Percentiles rank a stretch among this genome's conserved stretches.
These are phyloP conservation scores for Penicillium maclennaniae DNA, from an alignment of 495 filamentous ascomycete genomes.

Conservation along the genomic window DNA sequence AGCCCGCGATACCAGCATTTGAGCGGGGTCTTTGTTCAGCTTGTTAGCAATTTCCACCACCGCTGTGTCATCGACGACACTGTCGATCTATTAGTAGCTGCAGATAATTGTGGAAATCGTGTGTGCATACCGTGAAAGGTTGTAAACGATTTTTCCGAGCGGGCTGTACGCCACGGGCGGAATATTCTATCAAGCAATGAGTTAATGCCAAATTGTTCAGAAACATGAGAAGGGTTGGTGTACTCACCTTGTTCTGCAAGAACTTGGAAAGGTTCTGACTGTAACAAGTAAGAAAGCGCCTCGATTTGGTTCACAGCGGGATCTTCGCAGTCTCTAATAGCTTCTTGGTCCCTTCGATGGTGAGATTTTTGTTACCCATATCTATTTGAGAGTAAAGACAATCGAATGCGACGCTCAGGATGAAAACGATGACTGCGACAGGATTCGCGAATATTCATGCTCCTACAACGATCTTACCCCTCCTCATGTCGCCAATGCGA, in stretches of 20 bases:
- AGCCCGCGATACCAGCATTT: conserved; percentile 76
- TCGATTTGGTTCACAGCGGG: conserved; percentile 85
- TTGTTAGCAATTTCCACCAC: conserved; percentile 62
- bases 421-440: neutral
- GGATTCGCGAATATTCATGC: conserved; percentile 8
- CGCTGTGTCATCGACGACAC: conserved; percentile 55
- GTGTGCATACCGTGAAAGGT: conserved; percentile 31
- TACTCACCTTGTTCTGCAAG: conserved; percentile 26
- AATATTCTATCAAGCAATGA: conserved; percentile 32
- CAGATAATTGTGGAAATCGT: neutral
- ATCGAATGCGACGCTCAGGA: too few species aligned
- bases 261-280: conserved; percentile 50
- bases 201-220: neutral
- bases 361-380: conserved; percentile 82
- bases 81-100: conserved; percentile 10
- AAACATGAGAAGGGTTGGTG: neutral
- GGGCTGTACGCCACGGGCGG: conserved; percentile 51
- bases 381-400: neutral
- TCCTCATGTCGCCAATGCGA: conserved; percentile 7
- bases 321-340: conserved; percentile 60
- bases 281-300: conserved; percentile 80
- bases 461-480: conserved; percentile 5
- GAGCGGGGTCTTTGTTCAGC: conserved; percentile 64
- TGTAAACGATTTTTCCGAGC: conserved; percentile 51
- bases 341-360: conserved; percentile 58